Evolutionary conservation across 1,284 basidiomycete species (phyloP).

Genomic region (Hemileccinum hortonii): DNA sequence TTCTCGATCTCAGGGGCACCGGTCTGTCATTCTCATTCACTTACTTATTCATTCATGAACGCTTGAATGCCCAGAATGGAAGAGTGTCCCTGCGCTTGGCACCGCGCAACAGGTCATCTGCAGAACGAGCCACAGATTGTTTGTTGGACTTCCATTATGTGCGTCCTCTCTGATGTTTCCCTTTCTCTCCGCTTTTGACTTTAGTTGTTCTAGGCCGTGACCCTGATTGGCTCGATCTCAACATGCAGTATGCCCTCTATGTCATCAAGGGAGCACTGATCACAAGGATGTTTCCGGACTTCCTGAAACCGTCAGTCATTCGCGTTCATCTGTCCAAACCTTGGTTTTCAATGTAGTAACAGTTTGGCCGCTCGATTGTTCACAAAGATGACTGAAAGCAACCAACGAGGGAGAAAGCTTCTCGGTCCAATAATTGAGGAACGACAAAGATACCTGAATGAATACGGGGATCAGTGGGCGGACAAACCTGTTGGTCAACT

Average conservation of each 20-base stretch:
- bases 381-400: neutral
- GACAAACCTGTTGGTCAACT: constrained; percentile 37
- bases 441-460: constrained; percentile 30
- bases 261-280: constrained; percentile 23
- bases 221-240: constrained; percentile 38
- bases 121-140: constrained; percentile 36
- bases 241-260: constrained; percentile 33
- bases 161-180: neutral
- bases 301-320: constrained; percentile 39
- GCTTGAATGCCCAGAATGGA: constrained; percentile 31
- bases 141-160: constrained; percentile 44
- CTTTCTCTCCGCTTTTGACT: neutral
- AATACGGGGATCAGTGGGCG: constrained; percentile 38
- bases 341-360: neutral
- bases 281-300: constrained; percentile 26
- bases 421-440: constrained; percentile 39
- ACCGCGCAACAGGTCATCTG: constrained; percentile 27
- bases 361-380: constrained; percentile 6
- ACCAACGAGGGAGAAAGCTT: constrained; percentile 21
- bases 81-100: constrained; percentile 17
- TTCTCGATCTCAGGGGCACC: constrained; percentile 13
- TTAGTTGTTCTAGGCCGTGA: constrained; percentile 36
- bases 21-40: constrained; percentile 8
- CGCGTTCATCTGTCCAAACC: too few species aligned
- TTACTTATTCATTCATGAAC: neutral